Base-by-base conservation (phyloP, 192 early-diverging fungal species). In the Podila horticola region DNA sequence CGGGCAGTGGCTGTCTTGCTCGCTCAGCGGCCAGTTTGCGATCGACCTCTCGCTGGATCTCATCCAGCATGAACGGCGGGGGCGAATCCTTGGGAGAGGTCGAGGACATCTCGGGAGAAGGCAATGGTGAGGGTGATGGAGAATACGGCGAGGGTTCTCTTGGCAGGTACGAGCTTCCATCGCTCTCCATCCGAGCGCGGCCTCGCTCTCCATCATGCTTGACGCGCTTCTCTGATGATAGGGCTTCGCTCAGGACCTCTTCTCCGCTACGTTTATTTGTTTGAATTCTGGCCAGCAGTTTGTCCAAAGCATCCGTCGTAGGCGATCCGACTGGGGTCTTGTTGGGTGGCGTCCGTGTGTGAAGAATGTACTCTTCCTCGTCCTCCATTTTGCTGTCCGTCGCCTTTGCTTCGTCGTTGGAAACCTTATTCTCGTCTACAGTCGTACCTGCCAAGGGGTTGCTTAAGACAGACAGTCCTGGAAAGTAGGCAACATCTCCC, bases 401-500 rank as follows among this genome's bases (percentile, higher is more conserved):
- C 60, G 38, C 29, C 36, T 69, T 30, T 24, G 26, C 24, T 26
- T 33, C 49, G 26, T 36, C 15, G 50, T 34, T 34, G 1, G 26
- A 55, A 24, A 15, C 5, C n/a, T 34, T 58, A 3, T 6, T 33
- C 51, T 5, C 24, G 20, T 72, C 20, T 75, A 22, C 29, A 11
- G 55, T 58, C 3, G 55, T 58, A 11, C 12, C n/a, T 58, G 55
- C n/a, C n/a, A 58, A 50, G 6, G 70, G n/a, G 10, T 34, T 29
- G 55, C 24, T 64, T 0, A 45, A 33, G 34, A 31, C 48, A 3
- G 72, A 61, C 17, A 48, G 26, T 31, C 69, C 65, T 11, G 82
- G 83, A 45, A 88, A 62, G 75, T 86, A 87, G 36, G 83, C 82
- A 19, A 90, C 74, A 51, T 89, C 88, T 5, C 90, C 90, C 70